These are phyloP conservation scores for Leccinum fibrillosum DNA, from an alignment of 768 basidiomycete species.

Conservation along the genomic window DNA sequence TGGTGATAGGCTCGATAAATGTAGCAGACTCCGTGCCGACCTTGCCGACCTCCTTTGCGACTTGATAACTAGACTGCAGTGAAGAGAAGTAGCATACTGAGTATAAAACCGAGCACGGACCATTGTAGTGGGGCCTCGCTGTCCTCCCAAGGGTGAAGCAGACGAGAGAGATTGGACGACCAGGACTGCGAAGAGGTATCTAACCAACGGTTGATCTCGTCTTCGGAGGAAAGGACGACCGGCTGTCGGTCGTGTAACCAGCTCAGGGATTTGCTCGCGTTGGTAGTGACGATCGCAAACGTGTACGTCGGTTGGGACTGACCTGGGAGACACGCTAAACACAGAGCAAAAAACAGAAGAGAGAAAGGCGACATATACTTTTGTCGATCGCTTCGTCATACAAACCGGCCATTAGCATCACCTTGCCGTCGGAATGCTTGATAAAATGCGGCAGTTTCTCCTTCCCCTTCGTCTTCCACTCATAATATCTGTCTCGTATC, in stretches of 20 bases:
- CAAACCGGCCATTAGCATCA: slow-evolving; percentile 87
- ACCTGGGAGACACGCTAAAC: slow-evolving; percentile 33
- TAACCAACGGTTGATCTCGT: slow-evolving; percentile 72
- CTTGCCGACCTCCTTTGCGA: slow-evolving; percentile 86
- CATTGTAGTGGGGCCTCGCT: slow-evolving; percentile 55
- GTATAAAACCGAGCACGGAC: slow-evolving; percentile 37
- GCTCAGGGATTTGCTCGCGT: slow-evolving; percentile 59
- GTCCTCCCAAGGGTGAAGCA: slow-evolving; percentile 62
- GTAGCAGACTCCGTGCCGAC: slow-evolving; percentile 80
- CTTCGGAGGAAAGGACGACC: slow-evolving; percentile 65
- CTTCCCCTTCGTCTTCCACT: slow-evolving; percentile 88
- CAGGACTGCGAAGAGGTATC: slow-evolving; percentile 68
- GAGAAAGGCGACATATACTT: slow-evolving; percentile 36
- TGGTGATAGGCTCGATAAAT: slow-evolving; percentile 76
- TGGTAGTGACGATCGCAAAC: slow-evolving; percentile 88
- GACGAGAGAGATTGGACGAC: slow-evolving; percentile 54
- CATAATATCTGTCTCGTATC: slow-evolving; percentile 67
- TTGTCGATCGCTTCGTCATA: slow-evolving; percentile 74
- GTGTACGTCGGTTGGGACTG: slow-evolving; percentile 63
- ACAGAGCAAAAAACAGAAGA: background rate
- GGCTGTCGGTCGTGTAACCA: slow-evolving; percentile 95
- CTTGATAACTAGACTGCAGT: slow-evolving; percentile 63
- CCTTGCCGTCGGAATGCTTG: slow-evolving; percentile 54
- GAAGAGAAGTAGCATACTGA: background rate
- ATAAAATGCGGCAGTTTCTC: slow-evolving; percentile 80